phyloP scores from a whole-genome alignment of 1,284 basidiomycete species.

The Phellopilus nigrolimitatus region DNA sequence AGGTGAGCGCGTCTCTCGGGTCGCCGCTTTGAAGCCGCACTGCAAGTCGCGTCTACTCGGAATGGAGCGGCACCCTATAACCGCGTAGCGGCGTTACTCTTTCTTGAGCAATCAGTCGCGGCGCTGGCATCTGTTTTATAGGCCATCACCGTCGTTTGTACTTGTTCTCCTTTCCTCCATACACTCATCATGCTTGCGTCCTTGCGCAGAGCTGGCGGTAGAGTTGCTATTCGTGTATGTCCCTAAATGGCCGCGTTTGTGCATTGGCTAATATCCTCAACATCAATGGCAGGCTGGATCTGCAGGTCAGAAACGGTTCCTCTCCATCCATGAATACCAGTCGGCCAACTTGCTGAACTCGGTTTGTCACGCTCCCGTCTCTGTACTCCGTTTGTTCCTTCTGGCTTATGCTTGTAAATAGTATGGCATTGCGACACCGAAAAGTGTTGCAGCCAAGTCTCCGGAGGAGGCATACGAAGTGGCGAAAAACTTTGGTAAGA shows the following conservation, averaged over 20 bases:
- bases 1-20: neutral
- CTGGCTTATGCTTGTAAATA: constrained; percentile 31
- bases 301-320: constrained; percentile 85
- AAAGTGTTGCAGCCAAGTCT: constrained; percentile 83
- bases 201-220: constrained; percentile 60
- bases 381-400: neutral
- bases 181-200: constrained; percentile 51
- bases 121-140: constrained; percentile 5
- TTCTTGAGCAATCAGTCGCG: neutral
- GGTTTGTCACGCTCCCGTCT: constrained; percentile 40
- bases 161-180: constrained; percentile 23
- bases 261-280: neutral
- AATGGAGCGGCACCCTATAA: no score
- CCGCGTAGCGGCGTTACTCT: no score
- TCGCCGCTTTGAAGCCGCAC: neutral
- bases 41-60: neutral
- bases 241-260: neutral
- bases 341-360: constrained; percentile 93
- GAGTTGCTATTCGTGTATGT: constrained; percentile 26
- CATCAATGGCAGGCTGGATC: constrained; percentile 45
- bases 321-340: constrained; percentile 99
- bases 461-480: constrained; percentile 89
- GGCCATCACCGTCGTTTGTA: constrained; percentile 24
- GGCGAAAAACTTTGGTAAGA: constrained; percentile 88
- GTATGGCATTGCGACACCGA: constrained; percentile 97